These are phyloP conservation scores for Fusarium sarcochroum DNA, from an alignment of 2,329 filamentous ascomycete genomes.

Conservation along the genomic window DNA sequence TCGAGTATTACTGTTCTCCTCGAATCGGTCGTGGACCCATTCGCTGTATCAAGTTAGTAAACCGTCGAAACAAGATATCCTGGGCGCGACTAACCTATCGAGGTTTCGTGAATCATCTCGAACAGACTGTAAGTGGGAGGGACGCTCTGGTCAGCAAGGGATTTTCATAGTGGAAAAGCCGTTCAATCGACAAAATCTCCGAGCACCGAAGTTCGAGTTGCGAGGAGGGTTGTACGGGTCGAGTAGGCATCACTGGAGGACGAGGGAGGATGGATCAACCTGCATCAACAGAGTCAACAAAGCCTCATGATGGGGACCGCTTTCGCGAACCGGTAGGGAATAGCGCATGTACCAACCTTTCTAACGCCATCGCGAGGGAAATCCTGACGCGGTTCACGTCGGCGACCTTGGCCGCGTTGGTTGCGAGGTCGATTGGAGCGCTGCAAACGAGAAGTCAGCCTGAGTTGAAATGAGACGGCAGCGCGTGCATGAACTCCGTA, in stretches of 20 bases:
- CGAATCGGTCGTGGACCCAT: conserved; percentile 94
- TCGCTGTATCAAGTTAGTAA: conserved; percentile 67
- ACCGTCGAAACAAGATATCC: background rate
- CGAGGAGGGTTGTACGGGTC: conserved; percentile 50
- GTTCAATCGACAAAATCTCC: conserved; percentile 51
- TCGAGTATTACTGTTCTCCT: conserved; percentile 73
- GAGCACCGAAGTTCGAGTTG: conserved; percentile 50
- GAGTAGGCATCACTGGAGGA: conserved; percentile 47
- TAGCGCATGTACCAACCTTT: conserved; percentile 75
- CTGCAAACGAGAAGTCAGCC: conserved; percentile 43
- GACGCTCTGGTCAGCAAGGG: conserved; percentile 56
- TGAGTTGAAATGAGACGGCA: conserved; percentile 26
- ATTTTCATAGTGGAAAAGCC: conserved; percentile 53
- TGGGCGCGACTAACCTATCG: conserved; percentile 71
- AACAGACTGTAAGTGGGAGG: conserved; percentile 68
- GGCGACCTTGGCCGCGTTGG: conserved; percentile 54
- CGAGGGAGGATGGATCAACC: conserved; percentile 55
- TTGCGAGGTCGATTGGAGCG: conserved; percentile 54
- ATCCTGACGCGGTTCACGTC: conserved; percentile 56
- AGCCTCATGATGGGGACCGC: conserved; percentile 15
- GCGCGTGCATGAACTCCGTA: conserved; percentile 20
- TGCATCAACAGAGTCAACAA: conserved; percentile 43
- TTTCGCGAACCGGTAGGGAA: background rate
- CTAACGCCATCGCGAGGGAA: conserved; percentile 87
- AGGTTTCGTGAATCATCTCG: conserved; percentile 76